Percentiles rank a stretch among this genome's conserved stretches.
phyloP scores from a whole-genome alignment of 2,329 filamentous ascomycete species.

The Phialemonium atrogriseum region DNA sequence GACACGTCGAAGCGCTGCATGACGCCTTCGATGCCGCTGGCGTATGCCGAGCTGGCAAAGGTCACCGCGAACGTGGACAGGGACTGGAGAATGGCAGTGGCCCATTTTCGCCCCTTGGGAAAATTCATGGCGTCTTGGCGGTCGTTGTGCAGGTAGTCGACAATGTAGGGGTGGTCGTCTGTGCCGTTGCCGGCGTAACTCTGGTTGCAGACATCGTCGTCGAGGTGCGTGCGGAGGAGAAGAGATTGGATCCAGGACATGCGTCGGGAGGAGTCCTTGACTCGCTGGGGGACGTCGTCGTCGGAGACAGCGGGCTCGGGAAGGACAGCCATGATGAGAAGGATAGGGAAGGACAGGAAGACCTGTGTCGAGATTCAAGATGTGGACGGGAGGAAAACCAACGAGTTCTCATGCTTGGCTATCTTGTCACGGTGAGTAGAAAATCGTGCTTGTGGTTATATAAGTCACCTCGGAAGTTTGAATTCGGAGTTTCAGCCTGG shows the following conservation, averaged over 20 bases:
- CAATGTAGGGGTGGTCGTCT: slow-evolving; percentile 3
- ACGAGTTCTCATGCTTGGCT: slow-evolving; percentile 6
- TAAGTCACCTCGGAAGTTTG: slow-evolving; percentile 13
- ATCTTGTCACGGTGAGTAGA: slow-evolving; percentile 10
- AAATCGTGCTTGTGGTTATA: slow-evolving; percentile 11
- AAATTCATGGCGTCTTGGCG: slow-evolving; percentile 3
- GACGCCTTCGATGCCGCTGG: too few relatives aligned
- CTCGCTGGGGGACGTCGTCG: slow-evolving; percentile 10
- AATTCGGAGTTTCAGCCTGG: slow-evolving; percentile 14
- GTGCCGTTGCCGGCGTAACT: slow-evolving; percentile 5
- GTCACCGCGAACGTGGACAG: slow-evolving; percentile 2
- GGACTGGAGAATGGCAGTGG: slow-evolving; percentile 2
- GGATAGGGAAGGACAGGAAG: slow-evolving; percentile 10
- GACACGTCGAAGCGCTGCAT: too few relatives aligned
- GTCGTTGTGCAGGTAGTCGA: slow-evolving; percentile 8
- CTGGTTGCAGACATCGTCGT: slow-evolving; percentile 7
- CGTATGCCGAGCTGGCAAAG: too few relatives aligned
- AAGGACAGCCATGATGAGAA: slow-evolving; percentile 12
- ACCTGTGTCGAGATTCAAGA: slow-evolving; percentile 6
- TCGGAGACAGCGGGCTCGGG: slow-evolving; percentile 9
- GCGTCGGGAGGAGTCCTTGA: slow-evolving; percentile 10
- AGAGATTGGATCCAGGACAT: slow-evolving; percentile 9
- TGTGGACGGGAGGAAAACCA: neutral
- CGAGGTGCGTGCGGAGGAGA: slow-evolving; percentile 9
- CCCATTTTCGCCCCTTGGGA: slow-evolving; percentile 3